Evolutionary conservation across 192 early-diverging fungal genomes (phyloP).

Genomic region (Gonapodya prolifera): DNA sequence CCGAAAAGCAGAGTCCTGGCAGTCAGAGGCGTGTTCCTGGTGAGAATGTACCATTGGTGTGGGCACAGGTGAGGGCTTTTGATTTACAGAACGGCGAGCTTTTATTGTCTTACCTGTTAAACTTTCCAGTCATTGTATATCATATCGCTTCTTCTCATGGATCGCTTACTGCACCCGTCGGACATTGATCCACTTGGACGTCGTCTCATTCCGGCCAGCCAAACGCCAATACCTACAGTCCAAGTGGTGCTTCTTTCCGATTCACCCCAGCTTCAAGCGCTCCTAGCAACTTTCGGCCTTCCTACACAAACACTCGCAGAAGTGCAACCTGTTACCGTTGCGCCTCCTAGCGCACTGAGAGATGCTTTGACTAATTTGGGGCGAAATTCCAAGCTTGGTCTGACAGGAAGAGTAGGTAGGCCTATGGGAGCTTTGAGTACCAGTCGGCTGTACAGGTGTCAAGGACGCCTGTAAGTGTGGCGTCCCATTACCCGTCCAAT

Average conservation of each 20-base stretch:
- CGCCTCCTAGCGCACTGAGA: constrained; percentile 55
- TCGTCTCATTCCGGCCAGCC: constrained; percentile 43
- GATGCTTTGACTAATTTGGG: constrained; percentile 67
- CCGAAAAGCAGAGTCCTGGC: constrained; percentile 53
- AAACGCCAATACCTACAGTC: constrained; percentile 53
- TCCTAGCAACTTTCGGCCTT: constrained; percentile 57
- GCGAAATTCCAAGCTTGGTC: constrained; percentile 58
- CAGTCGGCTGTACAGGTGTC: constrained; percentile 65
- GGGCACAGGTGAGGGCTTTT: no score
- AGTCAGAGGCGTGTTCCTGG: constrained; percentile 60
- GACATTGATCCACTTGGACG: constrained; percentile 76
- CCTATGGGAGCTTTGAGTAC: constrained; percentile 70
- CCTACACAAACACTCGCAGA: constrained; percentile 68
- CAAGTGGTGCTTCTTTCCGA: constrained; percentile 71
- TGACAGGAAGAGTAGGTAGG: constrained; percentile 61
- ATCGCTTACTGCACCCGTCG: constrained; percentile 58
- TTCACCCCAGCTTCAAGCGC: constrained; percentile 52
- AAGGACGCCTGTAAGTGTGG: constrained; percentile 64
- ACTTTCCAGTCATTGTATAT: constrained; percentile 70
- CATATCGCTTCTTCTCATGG: constrained; percentile 61
- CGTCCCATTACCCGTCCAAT: no score
- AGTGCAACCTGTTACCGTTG: constrained; percentile 54
- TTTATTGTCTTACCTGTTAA: no score
- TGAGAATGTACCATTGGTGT: constrained; percentile 77
- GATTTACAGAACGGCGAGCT: no score